These are phyloP conservation scores for Monilinia polystroma DNA, from an alignment of 2,329 filamentous ascomycete species.

Conservation along the genomic window DNA sequence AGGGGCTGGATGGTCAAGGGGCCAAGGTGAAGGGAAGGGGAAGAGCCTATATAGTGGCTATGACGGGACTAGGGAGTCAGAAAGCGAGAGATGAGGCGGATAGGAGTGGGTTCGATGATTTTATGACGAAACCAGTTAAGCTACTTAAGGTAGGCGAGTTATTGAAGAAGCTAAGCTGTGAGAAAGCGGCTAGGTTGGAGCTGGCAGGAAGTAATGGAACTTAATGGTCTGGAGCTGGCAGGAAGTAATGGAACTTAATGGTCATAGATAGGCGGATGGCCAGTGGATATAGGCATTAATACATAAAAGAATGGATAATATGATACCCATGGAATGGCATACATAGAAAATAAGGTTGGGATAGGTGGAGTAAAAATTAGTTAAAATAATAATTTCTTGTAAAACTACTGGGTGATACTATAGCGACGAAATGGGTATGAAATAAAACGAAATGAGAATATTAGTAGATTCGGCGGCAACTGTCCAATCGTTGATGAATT, in stretches of 20 bases:
- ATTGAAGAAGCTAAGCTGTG: constrained; percentile 26
- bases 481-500: neutral
- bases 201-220: neutral
- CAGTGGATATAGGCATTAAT: too few species aligned
- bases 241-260: neutral
- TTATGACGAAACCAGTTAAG: constrained; percentile 52
- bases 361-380: neutral
- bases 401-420: neutral
- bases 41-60: constrained; percentile 48
- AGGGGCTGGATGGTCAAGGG: neutral
- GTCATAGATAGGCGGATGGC: neutral
- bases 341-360: too few species aligned
- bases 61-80: constrained; percentile 51
- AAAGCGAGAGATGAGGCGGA: constrained; percentile 50
- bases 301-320: neutral
- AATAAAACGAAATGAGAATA: neutral
- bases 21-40: neutral
- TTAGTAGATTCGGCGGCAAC: neutral
- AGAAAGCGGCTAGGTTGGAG: constrained; percentile 21
- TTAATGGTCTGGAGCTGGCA: neutral
- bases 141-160: constrained; percentile 32
- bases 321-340: too few species aligned
- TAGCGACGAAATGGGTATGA: too few species aligned
- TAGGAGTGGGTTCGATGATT: constrained; percentile 54
- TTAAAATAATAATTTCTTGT: neutral